Evolutionary conservation across 2,329 filamentous ascomycete species (phyloP), one percentile per base, ranked within the genome.

Genomic region (Microdochium nivale): DNA sequence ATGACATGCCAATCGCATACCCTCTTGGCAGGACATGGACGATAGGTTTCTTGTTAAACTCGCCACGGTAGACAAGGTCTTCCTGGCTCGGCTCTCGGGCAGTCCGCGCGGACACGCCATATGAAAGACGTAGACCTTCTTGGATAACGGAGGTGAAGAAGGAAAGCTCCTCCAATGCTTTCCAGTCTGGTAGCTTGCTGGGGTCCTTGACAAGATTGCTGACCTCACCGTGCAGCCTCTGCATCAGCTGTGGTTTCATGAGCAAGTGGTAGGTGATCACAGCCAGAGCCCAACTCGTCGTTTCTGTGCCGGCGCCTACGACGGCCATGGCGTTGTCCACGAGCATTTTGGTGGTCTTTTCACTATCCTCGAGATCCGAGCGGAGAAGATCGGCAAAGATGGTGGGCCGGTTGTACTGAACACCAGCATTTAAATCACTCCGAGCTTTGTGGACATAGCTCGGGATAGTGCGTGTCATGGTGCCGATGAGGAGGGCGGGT

Each of bases 331-430:
- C 52, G 49, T 54, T 70, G 11, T 71, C 68, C 7, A 63, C 64
- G 9, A 72, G 63, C 3, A 66, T 62, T 14, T 57, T 55, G 3
- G 63, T 57, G 9, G 57, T 60, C 58, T 70, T 72, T 54, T 71
- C 69, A 3, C 56, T 51, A 5, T 59, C 53, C 1, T 68, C 65
- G 2, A 70, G 62, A 13, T 56, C 30, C 7, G 67, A 66, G 1
- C 62, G 59, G 16, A 70, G 56, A 33, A 71, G 3, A n/a, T 67
- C 63, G 23, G 65, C 58, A 44, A 72, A 70, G 46, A 73, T 65
- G 11, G 68, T 58, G 56, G 40, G 40, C 8, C 40, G 16, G 40
- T 44, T 19, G 40, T 44, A 44, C 40, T 67, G 66, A 32, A 64
- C 62, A 13, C 46, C 46, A 7, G 40, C 40, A 19, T 62, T 63